These are phyloP conservation scores for Cercis canadensis DNA, from an alignment of 306 rosid genomes.

Conservation along the genomic window DNA sequence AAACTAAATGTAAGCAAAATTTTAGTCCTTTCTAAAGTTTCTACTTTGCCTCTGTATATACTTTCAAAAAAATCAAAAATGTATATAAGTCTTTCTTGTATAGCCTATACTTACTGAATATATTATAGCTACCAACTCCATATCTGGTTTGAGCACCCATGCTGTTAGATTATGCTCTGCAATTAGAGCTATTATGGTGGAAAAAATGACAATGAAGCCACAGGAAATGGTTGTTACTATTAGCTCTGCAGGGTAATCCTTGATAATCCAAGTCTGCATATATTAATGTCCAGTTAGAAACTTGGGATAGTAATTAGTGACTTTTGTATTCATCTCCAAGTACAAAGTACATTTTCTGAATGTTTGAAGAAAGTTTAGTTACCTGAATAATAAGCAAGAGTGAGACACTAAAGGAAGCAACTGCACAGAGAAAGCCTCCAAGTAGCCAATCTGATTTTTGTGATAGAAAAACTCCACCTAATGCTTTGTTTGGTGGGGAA, in stretches of 20 bases:
- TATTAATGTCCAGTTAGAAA: too few relatives aligned
- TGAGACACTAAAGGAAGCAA: conserved; percentile 25
- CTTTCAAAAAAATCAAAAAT: too few relatives aligned
- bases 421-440: conserved; percentile 22
- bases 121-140: conserved; percentile 20
- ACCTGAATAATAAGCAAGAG: conserved; percentile 12
- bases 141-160: conserved; percentile 1
- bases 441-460: conserved; percentile 16
- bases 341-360: background rate
- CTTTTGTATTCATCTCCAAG: background rate
- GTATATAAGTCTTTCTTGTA: too few relatives aligned
- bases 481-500: background rate
- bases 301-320: background rate
- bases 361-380: background rate
- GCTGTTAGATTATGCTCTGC: background rate
- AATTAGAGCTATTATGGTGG: conserved; percentile 12
- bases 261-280: conserved; percentile 30
- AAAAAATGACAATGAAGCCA: conserved; percentile 3
- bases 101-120: background rate
- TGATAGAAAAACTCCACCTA: background rate
- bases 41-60: too few relatives aligned
- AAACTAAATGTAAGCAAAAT: too few relatives aligned
- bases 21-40: too few relatives aligned
- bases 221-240: background rate
- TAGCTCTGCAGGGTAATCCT: conserved; percentile 33